phyloP scores from a whole-genome alignment of 2,329 filamentous ascomycete genomes.

The Phyllachora maydis region DNA sequence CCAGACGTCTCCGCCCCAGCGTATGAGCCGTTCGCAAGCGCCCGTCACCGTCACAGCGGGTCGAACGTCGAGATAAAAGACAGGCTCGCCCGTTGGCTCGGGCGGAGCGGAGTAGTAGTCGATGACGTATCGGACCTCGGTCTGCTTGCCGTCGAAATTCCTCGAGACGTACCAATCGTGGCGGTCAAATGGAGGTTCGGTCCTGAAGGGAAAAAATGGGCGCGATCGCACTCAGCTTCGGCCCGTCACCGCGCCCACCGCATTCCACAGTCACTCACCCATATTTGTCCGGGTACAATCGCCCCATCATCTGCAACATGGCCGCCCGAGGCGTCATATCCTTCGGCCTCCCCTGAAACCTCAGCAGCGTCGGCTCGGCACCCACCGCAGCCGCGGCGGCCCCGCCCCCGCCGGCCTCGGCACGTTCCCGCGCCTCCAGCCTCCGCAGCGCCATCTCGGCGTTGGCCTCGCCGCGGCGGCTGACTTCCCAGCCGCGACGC shows the following conservation, averaged over 20 bases:
- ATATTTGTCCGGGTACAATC: conserved; percentile 62
- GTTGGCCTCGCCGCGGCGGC: conserved; percentile 53
- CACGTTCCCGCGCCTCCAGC: conserved; percentile 16
- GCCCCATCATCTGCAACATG: conserved; percentile 61
- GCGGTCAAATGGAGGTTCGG: conserved; percentile 78
- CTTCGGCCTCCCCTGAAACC: conserved; percentile 76
- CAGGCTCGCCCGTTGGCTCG: conserved; percentile 70
- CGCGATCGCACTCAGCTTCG: conserved; percentile 1
- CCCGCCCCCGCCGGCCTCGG: not conserved
- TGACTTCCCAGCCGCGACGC: conserved; percentile 49
- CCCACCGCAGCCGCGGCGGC: conserved; percentile 11
- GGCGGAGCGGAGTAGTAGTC: conserved; percentile 83
- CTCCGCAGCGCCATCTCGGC: conserved; percentile 11
- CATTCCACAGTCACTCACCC: too few species aligned
- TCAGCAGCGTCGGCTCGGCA: conserved; percentile 49
- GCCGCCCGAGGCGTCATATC: conserved; percentile 84
- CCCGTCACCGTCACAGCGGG: conserved; percentile 69
- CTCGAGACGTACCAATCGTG: conserved; percentile 93
- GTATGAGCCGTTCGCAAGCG: conserved; percentile 61
- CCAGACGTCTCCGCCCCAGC: conserved; percentile 91
- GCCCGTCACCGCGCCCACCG: not conserved
- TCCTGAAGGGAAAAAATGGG: conserved; percentile 19
- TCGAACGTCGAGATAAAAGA: conserved; percentile 88
- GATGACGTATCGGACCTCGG: conserved; percentile 83
- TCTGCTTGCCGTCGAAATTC: conserved; percentile 41